Percentiles rank a stretch among this genome's conserved stretches.
phyloP scores from a whole-genome alignment of 2,329 filamentous ascomycete species.

The Leptodontidium sp. region DNA sequence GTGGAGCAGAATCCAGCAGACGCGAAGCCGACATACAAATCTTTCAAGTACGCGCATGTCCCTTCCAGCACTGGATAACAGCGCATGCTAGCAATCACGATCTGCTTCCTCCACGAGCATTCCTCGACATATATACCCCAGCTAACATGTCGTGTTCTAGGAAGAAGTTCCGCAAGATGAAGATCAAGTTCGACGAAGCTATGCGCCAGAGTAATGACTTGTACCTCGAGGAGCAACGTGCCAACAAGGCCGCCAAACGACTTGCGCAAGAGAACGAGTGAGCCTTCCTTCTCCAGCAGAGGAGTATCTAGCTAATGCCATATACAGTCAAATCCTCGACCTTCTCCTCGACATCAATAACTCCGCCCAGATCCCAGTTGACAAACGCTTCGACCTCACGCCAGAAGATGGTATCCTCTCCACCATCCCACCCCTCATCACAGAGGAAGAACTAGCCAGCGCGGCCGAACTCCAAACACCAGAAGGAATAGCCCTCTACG shows the following conservation, averaged over 20 bases:
- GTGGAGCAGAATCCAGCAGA: slow-evolving; percentile 37
- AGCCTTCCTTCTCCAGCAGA: slow-evolving; percentile 44
- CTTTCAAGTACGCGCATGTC: slow-evolving; percentile 49
- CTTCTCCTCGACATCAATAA: slow-evolving; percentile 90
- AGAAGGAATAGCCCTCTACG: slow-evolving; percentile 41
- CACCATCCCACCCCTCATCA: slow-evolving; percentile 40
- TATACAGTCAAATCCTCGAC: slow-evolving; percentile 81
- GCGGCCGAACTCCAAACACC: slow-evolving; percentile 39
- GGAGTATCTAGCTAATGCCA: slow-evolving; percentile 14
- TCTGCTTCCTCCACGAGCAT: background rate
- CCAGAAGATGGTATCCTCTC: slow-evolving; percentile 39
- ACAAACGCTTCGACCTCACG: slow-evolving; percentile 77
- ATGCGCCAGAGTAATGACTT: slow-evolving; percentile 84
- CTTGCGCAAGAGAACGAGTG: slow-evolving; percentile 94
- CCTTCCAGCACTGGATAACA: background rate
- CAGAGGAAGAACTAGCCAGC: slow-evolving; percentile 39
- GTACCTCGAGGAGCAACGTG: slow-evolving; percentile 82
- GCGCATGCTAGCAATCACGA: slow-evolving; percentile 28
- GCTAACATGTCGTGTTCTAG: slow-evolving; percentile 66
- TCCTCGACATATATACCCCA: too few relatives aligned
- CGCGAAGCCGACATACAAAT: slow-evolving; percentile 48
- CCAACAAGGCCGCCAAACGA: slow-evolving; percentile 80
- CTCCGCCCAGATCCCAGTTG: slow-evolving; percentile 76
- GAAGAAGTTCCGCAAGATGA: slow-evolving; percentile 97
- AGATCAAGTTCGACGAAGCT: slow-evolving; percentile 77